Evolutionary conservation across 352 stramenopile genomes (phyloP).

Genomic region (Globisporangium sylvaticum): DNA sequence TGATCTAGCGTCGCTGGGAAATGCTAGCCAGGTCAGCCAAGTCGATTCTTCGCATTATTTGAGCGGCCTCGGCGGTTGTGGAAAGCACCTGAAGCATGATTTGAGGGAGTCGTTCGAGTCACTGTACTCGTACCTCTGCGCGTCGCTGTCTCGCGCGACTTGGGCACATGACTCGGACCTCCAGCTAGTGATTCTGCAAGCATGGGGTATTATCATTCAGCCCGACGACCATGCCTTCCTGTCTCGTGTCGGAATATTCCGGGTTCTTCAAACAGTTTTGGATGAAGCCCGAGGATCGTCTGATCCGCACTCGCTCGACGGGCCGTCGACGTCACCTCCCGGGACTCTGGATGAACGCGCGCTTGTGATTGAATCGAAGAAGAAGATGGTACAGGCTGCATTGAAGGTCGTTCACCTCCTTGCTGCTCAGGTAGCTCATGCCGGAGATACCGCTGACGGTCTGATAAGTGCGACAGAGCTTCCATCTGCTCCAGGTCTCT

Average conservation of each 20-base stretch:
- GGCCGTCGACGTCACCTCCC: constrained; percentile 13
- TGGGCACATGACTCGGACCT: constrained; percentile 78
- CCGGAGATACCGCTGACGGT: constrained; percentile 56
- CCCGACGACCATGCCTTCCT: constrained; percentile 88
- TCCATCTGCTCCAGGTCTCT: constrained; percentile 36
- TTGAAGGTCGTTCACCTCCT: constrained; percentile 87
- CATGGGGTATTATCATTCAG: constrained; percentile 86
- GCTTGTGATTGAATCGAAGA: constrained; percentile 43
- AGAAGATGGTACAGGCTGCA: constrained; percentile 83
- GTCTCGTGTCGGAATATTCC: constrained; percentile 86
- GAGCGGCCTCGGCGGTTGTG: constrained; percentile 72
- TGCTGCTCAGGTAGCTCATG: constrained; percentile 84
- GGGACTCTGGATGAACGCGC: constrained; percentile 34
- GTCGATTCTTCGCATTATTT: constrained; percentile 59
- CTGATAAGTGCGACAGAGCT: constrained; percentile 53
- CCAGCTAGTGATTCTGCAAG: constrained; percentile 77
- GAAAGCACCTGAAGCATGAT: constrained; percentile 73
- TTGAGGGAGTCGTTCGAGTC: constrained; percentile 80
- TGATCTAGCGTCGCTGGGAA: constrained; percentile 20
- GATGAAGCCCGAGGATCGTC: constrained; percentile 72
- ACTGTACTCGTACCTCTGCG: constrained; percentile 76
- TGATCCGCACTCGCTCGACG: constrained; percentile 28
- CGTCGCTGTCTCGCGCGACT: constrained; percentile 76
- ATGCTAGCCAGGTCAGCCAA: constrained; percentile 6
- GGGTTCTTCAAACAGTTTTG: constrained; percentile 87